Base-by-base conservation (phyloP, 768 basidiomycete species). In the Neoboletus subvelutipes region DNA sequence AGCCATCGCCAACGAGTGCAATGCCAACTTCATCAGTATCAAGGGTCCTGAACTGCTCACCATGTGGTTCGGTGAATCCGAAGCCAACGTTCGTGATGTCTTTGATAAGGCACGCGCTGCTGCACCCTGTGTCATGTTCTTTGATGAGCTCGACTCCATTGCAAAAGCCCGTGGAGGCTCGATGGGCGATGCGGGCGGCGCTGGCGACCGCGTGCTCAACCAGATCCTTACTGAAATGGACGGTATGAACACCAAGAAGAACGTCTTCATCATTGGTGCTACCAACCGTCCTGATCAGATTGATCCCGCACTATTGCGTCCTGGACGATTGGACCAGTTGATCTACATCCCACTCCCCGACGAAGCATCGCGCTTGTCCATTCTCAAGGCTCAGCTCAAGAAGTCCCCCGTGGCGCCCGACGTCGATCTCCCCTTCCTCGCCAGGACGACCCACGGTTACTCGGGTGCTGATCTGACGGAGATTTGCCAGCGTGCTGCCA, bases 21-120 rank as follows among this genome's bases (percentile, higher is more conserved):
- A 98, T 72, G 96, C 97, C 77, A 99, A 98, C 81, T 98, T 98
- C 70, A 98, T 98, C 79, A 92, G 88, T 60, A 97, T 98, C 83
- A 99, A 99, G 85, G 96, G 97, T 62, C 96, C 96, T 60, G 97
- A 98, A 76, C 81, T 98, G 42, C 86, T 98, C 42, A 99, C 95
- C 7, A 98, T 98, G 96, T 99, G 97, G 94, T 98, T 99, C 76
- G 97, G 97, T 86, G 97, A 99, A 82, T 98, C 96, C 7, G 97
- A 99, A 78, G 97, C 96, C 62, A 99, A 99, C 68, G 97, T 99
- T 59, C 93, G 97, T 66, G 96, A 98, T 65, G 94, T 98, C 61
- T 99, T 99, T 75, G 97, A 99, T 84, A 98, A 98, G 78, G 97
- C 97, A 31, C 92, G 97, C 64, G 97, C 97, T 18, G 97, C 97